A percentile compares a stretch with the other conserved stretches of the same genome.
Conservation (phyloP, 2,329 filamentous ascomycete species). For the Fusarium sp. region DNA sequence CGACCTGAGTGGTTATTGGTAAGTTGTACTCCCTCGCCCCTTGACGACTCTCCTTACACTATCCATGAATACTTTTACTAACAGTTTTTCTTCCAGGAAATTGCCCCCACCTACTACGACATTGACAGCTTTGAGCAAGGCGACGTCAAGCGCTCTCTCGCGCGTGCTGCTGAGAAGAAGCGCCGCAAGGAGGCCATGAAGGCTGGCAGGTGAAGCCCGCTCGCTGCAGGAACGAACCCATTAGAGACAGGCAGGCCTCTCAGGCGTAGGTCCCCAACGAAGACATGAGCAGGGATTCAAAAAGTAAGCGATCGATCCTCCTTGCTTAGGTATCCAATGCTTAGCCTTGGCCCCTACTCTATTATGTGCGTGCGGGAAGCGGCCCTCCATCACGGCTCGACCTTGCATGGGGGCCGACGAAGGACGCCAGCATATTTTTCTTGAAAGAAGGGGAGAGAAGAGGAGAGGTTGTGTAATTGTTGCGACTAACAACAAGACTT, state of each 20-base stretch:
- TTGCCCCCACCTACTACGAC: constrained; percentile 94
- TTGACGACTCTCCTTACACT: neutral
- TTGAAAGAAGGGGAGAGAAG: constrained; percentile 4
- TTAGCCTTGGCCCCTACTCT: constrained; percentile 16
- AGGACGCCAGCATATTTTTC: constrained; percentile 17
- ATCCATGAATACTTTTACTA: constrained; percentile 19
- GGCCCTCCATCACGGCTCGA: constrained; percentile 28
- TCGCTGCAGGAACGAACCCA: constrained; percentile 22
- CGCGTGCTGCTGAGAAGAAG: constrained; percentile 70
- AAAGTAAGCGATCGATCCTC: constrained; percentile 27
- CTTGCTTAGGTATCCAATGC: constrained; percentile 25
- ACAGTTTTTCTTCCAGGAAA: constrained; percentile 75
- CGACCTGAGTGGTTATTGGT: constrained; percentile 95
- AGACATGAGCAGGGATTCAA: constrained; percentile 10
- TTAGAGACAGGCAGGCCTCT: constrained; percentile 6
- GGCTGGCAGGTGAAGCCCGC: constrained; percentile 56
- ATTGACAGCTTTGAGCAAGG: constrained; percentile 85
- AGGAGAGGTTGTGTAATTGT: too few species aligned
- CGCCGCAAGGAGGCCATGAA: constrained; percentile 70
- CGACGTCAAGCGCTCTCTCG: constrained; percentile 80
- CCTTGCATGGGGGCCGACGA: constrained; percentile 17
- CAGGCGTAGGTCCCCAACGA: neutral
- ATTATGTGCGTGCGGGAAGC: constrained; percentile 22
- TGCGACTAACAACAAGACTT: too few species aligned
- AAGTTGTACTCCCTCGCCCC: constrained; percentile 54